A percentile compares a stretch with the other conserved stretches of the same genome.
phyloP scores from a whole-genome alignment of 805 yeast genomes.

The Lipomyces lipofer region DNA sequence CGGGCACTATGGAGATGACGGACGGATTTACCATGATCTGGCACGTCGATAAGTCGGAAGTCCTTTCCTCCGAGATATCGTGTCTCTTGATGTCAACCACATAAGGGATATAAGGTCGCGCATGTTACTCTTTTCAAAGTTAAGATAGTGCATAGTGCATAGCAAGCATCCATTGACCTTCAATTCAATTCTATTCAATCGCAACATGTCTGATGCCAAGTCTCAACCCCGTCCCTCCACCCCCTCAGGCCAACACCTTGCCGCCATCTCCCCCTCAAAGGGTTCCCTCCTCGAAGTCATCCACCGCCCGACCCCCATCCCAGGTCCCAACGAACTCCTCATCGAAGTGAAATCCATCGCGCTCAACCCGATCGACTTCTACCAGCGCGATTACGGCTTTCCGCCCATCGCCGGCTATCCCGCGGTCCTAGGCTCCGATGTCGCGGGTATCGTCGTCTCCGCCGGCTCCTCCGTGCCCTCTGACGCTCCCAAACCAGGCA shows the following conservation, averaged over 20 bases:
- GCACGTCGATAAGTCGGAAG: no score
- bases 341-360: constrained; percentile 30
- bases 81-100: no score
- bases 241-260: constrained; percentile 3
- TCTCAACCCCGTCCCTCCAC: background rate
- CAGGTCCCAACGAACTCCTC: constrained; percentile 25
- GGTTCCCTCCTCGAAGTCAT: background rate
- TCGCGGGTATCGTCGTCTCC: constrained; percentile 32
- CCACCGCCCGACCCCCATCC: constrained; percentile 21
- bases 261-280: background rate
- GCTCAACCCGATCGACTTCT: constrained; percentile 34
- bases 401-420: constrained; percentile 5
- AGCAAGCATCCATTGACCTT: no score
- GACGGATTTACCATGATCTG: no score
- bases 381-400: constrained; percentile 4
- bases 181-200: no score
- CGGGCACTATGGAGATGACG: no score
- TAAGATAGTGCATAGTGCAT: no score
- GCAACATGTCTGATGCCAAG: background rate
- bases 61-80: no score
- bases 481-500: constrained; percentile 15
- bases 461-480: constrained; percentile 30
- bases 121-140: no score
- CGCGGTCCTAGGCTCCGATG: constrained; percentile 31
- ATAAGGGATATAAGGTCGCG: no score